These are phyloP conservation scores for Didymellaceae sp. DNA, from an alignment of 2,329 filamentous ascomycete genomes.

Conservation along the genomic window DNA sequence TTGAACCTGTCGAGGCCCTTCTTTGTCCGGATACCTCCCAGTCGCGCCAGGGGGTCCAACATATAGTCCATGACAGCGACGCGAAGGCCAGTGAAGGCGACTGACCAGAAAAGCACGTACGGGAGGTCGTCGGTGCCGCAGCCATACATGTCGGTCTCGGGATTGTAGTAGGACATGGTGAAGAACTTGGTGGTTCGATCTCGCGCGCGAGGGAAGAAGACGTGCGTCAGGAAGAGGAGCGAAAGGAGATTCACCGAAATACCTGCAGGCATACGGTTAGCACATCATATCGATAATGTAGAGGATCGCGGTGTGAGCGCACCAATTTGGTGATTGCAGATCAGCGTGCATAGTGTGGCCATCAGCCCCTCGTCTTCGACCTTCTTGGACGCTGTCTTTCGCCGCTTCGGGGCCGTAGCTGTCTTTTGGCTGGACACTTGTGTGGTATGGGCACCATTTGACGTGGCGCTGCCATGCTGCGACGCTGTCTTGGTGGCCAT, in stretches of 20 bases:
- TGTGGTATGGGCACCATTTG: constrained; percentile 16
- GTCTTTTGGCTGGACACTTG: constrained; percentile 21
- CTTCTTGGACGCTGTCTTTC: constrained; percentile 51
- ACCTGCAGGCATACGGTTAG: constrained; percentile 56
- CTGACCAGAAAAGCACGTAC: constrained; percentile 77
- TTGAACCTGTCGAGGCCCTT: constrained; percentile 85
- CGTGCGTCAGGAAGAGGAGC: constrained; percentile 80
- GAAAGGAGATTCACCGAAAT: constrained; percentile 86
- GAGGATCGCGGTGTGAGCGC: constrained; percentile 46
- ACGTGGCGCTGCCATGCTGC: constrained; percentile 20
- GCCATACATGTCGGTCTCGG: constrained; percentile 71
- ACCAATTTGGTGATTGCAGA: constrained; percentile 83
- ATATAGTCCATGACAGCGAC: constrained; percentile 87
- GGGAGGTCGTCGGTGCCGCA: constrained; percentile 81
- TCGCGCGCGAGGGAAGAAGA: constrained; percentile 80
- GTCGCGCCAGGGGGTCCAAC: constrained; percentile 76
- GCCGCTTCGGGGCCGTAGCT: constrained; percentile 23
- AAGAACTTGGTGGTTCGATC: constrained; percentile 87
- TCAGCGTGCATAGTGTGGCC: constrained; percentile 69
- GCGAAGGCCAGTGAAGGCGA: constrained; percentile 86
- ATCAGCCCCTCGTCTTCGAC: constrained; percentile 67
- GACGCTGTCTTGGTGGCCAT: constrained; percentile 26
- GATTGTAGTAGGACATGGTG: constrained; percentile 81
- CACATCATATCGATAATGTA: background rate
- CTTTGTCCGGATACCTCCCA: constrained; percentile 73